phyloP scores from a whole-genome alignment of 257 asterid species.

The Echites panduratus region DNA sequence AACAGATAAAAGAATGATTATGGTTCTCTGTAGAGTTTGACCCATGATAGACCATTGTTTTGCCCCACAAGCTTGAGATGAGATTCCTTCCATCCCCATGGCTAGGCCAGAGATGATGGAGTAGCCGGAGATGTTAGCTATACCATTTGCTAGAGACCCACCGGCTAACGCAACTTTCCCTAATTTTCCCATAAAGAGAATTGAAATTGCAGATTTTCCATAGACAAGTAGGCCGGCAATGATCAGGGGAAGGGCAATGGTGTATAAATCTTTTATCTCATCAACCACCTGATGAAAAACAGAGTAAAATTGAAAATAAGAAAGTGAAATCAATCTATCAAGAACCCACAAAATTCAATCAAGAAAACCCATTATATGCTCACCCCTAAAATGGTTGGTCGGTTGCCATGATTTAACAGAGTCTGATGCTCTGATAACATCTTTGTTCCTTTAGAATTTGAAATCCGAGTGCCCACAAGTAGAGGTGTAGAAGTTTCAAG shows the following conservation, averaged over 20 bases:
- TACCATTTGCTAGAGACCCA: conserved; percentile 61
- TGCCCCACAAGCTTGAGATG: conserved; percentile 76
- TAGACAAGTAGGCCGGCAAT: conserved; percentile 49
- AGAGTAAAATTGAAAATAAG: neutral
- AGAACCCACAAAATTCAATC: too few relatives aligned
- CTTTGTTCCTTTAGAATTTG: conserved; percentile 5
- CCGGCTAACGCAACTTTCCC: conserved; percentile 70
- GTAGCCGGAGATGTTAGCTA: conserved; percentile 74
- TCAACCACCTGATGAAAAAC: conserved; percentile 29
- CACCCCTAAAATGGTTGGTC: conserved; percentile 37
- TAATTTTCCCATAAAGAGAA: conserved; percentile 57
- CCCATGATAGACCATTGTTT: conserved; percentile 44
- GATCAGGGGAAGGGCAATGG: conserved; percentile 65
- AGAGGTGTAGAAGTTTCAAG: conserved; percentile 29
- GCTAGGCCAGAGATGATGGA: conserved; percentile 67
- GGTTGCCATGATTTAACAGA: conserved; percentile 5
- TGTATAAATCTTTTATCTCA: conserved; percentile 52
- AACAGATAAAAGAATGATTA: conserved; percentile 34
- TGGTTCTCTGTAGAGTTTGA: conserved; percentile 51
- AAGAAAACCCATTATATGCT: neutral
- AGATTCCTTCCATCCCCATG: conserved; percentile 63
- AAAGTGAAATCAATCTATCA: neutral
- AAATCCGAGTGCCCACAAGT: conserved; percentile 10
- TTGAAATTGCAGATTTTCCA: conserved; percentile 56
- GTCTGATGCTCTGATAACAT: conserved; percentile 14